Conservation (phyloP, 352 stramenopile species). For the Globisporangium splendens region DNA sequence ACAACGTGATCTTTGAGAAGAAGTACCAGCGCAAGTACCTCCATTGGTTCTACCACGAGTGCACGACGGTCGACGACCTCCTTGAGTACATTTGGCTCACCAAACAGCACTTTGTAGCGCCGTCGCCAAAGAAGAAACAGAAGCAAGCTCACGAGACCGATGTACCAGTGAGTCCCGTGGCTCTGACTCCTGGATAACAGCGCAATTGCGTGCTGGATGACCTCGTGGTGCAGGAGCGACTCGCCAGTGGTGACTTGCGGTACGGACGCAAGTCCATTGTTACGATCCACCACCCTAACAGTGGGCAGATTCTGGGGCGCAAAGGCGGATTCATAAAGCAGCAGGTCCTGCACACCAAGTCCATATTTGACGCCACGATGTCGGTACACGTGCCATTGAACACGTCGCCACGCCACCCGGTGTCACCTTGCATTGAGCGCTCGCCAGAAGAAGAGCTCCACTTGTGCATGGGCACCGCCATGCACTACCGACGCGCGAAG, state of each 20-base stretch:
- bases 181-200: no score
- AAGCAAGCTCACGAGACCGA: not conserved
- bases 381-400: not conserved
- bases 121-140: not conserved
- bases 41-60: slow-evolving; percentile 60
- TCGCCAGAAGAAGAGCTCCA: slow-evolving; percentile 11
- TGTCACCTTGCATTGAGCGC: not conserved
- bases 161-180: no score
- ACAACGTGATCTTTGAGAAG: slow-evolving; percentile 31
- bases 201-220: slow-evolving; percentile 46
- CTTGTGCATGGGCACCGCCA: slow-evolving; percentile 7
- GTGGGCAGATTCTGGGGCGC: slow-evolving; percentile 20
- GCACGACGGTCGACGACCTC: slow-evolving; percentile 50
- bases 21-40: slow-evolving; percentile 44
- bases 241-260: slow-evolving; percentile 38
- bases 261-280: slow-evolving; percentile 42
- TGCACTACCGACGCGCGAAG: slow-evolving; percentile 13
- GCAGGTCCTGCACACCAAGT: slow-evolving; percentile 17
- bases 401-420: not conserved
- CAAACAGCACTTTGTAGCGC: slow-evolving; percentile 20
- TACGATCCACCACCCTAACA: slow-evolving; percentile 46
- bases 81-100: slow-evolving; percentile 51
- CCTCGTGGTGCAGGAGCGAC: slow-evolving; percentile 39
- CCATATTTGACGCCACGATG: slow-evolving; percentile 16
- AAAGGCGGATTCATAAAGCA: slow-evolving; percentile 21